Evolutionary conservation across 345 rosid genomes (phyloP), one percentile per base, ranked within the genome.

Genomic region (Isatis tinctoria): DNA sequence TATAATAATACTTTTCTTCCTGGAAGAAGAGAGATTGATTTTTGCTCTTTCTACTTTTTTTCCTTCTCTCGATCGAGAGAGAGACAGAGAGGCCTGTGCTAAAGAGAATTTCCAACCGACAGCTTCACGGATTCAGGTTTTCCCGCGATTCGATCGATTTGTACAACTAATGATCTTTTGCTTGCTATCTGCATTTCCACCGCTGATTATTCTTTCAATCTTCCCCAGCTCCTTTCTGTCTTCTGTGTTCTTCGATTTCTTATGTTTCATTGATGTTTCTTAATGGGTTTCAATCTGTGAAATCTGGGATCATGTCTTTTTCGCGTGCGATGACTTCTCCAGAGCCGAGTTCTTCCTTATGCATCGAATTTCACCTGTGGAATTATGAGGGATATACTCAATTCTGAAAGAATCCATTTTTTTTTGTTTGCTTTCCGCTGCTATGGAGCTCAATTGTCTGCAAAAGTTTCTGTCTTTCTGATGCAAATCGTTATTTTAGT

Each of bases 51-150:
- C 33, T 76, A 61, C 65, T 67, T 75, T 56, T 36, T 10, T 75
- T 60, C 74, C 8, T 17, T 68, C 33, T 49, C 69, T 75, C 36
- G 73, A 75, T 67, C 74, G 61, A 74, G 72, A 74, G 65, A 60
- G 18, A 57, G 35, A 37, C 65, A 76, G 71, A 47, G 75, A 64
- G 49, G 18, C 30, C 45, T 60, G 35, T 69, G 72, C 60, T 14
- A 13, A 14, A 65, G 7, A 59, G 28, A 58, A 58, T 37, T 59
- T 22, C 69, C 73, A 20, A 77, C 47, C 80, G 57, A 65, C 72
- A 71, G 54, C 48, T 62, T 76, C 28, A 5, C 52, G 11, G 44
- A 12, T 60, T 54, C 61, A 45, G 80, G 66, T 76, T 57, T 16
- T 62, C 20, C 2, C 59, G 4, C 22, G 44, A 33, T 64, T 76